Conservation (phyloP, 345 rosid species). For the Rhodamnia argentea region DNA sequence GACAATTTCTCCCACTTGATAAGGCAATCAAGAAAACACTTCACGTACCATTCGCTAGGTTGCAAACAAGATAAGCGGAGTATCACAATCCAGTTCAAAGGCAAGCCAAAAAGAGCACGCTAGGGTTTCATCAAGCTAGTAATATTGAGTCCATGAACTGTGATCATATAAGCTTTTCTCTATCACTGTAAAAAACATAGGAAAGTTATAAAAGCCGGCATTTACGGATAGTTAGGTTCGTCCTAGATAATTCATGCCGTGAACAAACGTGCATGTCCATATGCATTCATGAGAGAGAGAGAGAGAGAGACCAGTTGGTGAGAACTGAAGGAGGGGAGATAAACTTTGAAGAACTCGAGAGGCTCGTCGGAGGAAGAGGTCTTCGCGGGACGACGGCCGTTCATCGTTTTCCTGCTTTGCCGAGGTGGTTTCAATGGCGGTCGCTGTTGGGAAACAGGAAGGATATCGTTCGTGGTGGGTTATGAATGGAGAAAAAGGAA, state of each 20-base stretch:
- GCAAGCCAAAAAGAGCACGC: background rate
- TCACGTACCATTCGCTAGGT: background rate
- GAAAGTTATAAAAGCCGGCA: background rate
- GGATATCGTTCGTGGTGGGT: background rate
- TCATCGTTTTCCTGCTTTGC: background rate
- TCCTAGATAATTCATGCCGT: too few species aligned
- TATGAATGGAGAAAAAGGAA: background rate
- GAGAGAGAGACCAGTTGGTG: background rate
- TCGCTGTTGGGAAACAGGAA: background rate
- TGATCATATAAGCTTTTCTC: background rate
- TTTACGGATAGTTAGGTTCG: background rate
- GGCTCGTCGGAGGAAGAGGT: background rate
- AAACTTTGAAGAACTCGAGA: conserved; percentile 6
- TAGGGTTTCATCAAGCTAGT: background rate
- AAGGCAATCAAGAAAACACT: background rate
- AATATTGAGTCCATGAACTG: background rate
- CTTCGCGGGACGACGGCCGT: background rate
- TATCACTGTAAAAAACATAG: too few species aligned
- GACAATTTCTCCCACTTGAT: background rate
- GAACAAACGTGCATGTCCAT: background rate
- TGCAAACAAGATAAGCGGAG: background rate
- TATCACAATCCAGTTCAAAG: background rate
- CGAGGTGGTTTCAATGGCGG: background rate
- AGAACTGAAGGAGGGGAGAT: background rate
- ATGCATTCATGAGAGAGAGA: background rate